Conservation (phyloP, 495 filamentous ascomycete genomes). For the Sordaria brevicollis region DNA sequence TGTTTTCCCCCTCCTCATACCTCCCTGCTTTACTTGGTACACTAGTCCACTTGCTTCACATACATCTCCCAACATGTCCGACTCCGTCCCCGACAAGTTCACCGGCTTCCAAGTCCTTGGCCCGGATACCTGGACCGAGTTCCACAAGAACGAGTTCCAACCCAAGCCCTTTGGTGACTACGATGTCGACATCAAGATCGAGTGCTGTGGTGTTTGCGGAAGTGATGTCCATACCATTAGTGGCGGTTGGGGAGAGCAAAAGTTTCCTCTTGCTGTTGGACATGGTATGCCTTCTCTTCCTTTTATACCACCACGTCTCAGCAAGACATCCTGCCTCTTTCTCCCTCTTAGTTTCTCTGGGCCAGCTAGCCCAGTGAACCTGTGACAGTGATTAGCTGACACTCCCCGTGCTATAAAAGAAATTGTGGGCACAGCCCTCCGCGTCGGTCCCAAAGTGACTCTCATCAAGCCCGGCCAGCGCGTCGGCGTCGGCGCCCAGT, state of each 20-base stretch:
- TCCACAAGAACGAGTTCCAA: slow-evolving; percentile 46
- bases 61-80: slow-evolving; percentile 17
- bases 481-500: slow-evolving; percentile 49
- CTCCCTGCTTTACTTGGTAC: neutral
- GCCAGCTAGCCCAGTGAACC: neutral
- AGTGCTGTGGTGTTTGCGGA: slow-evolving; percentile 46
- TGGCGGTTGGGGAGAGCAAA: slow-evolving; percentile 44
- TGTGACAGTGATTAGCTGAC: neutral
- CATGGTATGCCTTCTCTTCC: slow-evolving; percentile 27
- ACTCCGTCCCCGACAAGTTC: slow-evolving; percentile 29
- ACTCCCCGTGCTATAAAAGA: slow-evolving; percentile 12
- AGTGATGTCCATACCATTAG: slow-evolving; percentile 48
- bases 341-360: no score
- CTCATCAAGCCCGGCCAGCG: slow-evolving; percentile 41
- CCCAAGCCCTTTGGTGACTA: slow-evolving; percentile 50
- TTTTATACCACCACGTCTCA: neutral
- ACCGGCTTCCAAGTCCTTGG: slow-evolving; percentile 47
- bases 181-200: slow-evolving; percentile 47
- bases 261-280: slow-evolving; percentile 43
- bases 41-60: neutral
- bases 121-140: slow-evolving; percentile 39
- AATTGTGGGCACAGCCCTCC: slow-evolving; percentile 38
- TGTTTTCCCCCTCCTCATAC: neutral
- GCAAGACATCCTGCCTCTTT: neutral
- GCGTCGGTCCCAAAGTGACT: slow-evolving; percentile 47